Evolutionary conservation across 495 filamentous ascomycete genomes (phyloP), one percentile per base, ranked within the genome.

Genomic region (Neohortaea acidophila): DNA sequence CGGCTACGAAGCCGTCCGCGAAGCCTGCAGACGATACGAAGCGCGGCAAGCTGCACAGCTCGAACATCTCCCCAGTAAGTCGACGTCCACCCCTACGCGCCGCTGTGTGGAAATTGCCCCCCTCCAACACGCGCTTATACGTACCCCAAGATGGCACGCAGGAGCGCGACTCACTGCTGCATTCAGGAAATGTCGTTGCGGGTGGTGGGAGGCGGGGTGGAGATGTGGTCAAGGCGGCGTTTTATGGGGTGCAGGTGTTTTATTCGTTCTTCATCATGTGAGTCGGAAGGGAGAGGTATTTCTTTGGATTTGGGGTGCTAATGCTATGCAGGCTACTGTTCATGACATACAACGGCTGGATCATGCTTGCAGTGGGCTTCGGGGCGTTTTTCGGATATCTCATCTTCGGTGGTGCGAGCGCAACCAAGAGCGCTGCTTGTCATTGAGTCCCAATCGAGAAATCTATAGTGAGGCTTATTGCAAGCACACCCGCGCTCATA

Each of bases 211-310:
- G n/a, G n/a, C n/a, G n/a, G n/a, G n/a, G n/a, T n/a, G 76, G 73
- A n/a, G 84, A 78, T 58, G 51, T 84, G 40, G 62, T 80, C 49
- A 81, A 92, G 66, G 78, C 81, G 22, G 58, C 71, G 14, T 63
- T 99, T 45, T 99, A 99, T 62, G 89, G 76, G 18, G 62, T 84
- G 24, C 89, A 99, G 68, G 87, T 86, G 38, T 99, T 94, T 54
- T 99, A 99, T 62, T 87, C 84, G 33, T 94, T 99, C 51, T 96
- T 99, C 62, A 91, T 99, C 51, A 99, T 99, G 89, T 96, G 52
- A 77, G 84, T 80, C 4, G 12, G 34, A 12, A 22, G 6, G 18
- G 15, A 20, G 19, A 35, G 18, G 15, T 3, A 20, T 33, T 1
- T n/a, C 5, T 13, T 24, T 32, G 20, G 8, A 24, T 38, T 38